These are phyloP conservation scores for Plantago lanceolata DNA, from an alignment of 305 asterid genomes.

Conservation along the genomic window DNA sequence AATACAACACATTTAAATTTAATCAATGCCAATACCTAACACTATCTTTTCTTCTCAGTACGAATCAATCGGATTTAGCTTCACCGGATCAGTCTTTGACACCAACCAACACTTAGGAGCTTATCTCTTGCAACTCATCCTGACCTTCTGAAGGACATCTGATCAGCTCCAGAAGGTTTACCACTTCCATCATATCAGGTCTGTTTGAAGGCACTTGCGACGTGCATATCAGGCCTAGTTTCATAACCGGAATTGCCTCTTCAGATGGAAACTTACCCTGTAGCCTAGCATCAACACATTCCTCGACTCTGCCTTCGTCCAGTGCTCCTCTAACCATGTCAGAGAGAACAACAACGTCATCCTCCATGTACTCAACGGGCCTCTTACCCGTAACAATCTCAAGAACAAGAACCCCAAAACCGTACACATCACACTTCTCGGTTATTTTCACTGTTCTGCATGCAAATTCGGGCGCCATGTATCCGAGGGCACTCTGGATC, in stretches of 20 bases:
- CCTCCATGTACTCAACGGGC: conserved; percentile 90
- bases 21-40: conserved; percentile 29
- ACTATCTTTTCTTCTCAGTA: conserved; percentile 24
- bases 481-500: conserved; percentile 82
- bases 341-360: conserved; percentile 72
- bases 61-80: conserved; percentile 52
- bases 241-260: conserved; percentile 70
- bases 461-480: conserved; percentile 86
- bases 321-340: conserved; percentile 79
- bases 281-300: conserved; percentile 54
- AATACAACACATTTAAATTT: conserved; percentile 11
- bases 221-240: conserved; percentile 70
- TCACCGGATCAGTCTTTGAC: conserved; percentile 37
- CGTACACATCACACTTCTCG: conserved; percentile 78
- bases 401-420: conserved; percentile 66
- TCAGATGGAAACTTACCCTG: conserved; percentile 62
- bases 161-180: conserved; percentile 66
- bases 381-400: conserved; percentile 70
- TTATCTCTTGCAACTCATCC: conserved; percentile 43
- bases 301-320: conserved; percentile 67
- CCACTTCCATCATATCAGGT: conserved; percentile 80
- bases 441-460: conserved; percentile 72
- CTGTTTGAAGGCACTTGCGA: conserved; percentile 83
- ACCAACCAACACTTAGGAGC: conserved; percentile 23
- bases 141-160: conserved; percentile 50